Conservation (phyloP, 176 grass and related monocot species). For the Alopecurus myosuroides region DNA sequence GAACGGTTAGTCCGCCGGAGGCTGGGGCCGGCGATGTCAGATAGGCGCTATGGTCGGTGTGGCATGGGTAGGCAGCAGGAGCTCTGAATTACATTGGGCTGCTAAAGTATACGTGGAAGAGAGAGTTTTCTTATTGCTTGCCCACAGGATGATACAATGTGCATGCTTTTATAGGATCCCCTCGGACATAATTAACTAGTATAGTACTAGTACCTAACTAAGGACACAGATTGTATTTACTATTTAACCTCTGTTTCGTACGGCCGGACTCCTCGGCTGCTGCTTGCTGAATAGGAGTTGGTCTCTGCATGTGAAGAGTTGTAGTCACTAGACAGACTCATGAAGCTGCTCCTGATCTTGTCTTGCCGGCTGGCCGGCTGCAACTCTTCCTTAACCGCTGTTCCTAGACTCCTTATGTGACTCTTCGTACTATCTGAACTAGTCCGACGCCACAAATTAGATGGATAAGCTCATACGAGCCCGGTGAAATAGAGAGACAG, state of each 20-base stretch:
- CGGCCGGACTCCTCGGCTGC: not conserved
- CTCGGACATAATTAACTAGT: not conserved
- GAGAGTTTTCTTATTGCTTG: not conserved
- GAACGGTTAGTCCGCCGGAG: too few species aligned
- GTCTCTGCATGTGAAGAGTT: not conserved
- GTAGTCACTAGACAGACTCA: not conserved
- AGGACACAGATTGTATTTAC: not conserved
- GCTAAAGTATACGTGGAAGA: too few species aligned
- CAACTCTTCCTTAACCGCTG: not conserved
- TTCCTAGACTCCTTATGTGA: not conserved
- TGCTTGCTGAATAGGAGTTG: not conserved
- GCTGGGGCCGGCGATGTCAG: too few species aligned
- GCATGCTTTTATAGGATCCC: not conserved
- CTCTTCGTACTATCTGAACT: not conserved
- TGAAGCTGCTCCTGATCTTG: not conserved
- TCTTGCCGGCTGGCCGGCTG: not conserved
- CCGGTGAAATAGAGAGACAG: not conserved
- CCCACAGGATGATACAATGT: not conserved
- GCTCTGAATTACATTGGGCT: not conserved
- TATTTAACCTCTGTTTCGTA: not conserved
- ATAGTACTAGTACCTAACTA: not conserved
- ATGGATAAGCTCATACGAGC: not conserved
- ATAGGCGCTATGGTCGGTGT: too few species aligned
- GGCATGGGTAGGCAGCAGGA: not conserved
- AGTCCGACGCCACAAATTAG: not conserved